Percentiles rank a stretch among this genome's conserved stretches.
Conservation (phyloP, 2,329 filamentous ascomycete genomes). For the Penicillium sp. region DNA sequence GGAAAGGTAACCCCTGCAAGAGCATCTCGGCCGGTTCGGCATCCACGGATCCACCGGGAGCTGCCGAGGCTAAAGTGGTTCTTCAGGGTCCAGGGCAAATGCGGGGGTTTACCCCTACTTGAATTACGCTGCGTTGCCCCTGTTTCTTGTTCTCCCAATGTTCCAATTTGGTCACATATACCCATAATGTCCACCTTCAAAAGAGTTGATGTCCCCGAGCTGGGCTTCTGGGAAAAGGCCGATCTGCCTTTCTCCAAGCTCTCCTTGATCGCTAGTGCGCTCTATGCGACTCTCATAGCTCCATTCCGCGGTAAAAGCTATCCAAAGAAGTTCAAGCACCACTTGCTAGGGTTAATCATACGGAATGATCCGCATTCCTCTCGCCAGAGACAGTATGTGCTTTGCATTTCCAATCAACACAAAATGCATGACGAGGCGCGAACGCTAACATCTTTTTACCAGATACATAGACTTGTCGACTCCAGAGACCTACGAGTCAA, state of each 20-base stretch:
- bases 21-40: background rate
- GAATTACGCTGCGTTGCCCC: background rate
- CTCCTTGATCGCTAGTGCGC: constrained; percentile 23
- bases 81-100: background rate
- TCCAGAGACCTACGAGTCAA: constrained; percentile 25
- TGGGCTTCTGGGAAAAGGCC: constrained; percentile 37
- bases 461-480: constrained; percentile 30
- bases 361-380: constrained; percentile 28
- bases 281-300: constrained; percentile 36
- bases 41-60: background rate
- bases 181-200: constrained; percentile 9
- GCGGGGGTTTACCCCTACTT: background rate
- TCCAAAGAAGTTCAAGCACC: constrained; percentile 35
- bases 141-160: background rate
- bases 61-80: background rate
- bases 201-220: constrained; percentile 19
- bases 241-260: constrained; percentile 31
- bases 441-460: background rate
- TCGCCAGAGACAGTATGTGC: constrained; percentile 34
- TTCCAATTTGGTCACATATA: background rate
- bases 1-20: too few species aligned
- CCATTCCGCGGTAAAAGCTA: constrained; percentile 41
- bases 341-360: constrained; percentile 34
- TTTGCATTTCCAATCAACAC: background rate
- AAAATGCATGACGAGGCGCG: background rate